Conservation (phyloP, 192 early-diverging fungal species). For the Coemansia sp. region DNA sequence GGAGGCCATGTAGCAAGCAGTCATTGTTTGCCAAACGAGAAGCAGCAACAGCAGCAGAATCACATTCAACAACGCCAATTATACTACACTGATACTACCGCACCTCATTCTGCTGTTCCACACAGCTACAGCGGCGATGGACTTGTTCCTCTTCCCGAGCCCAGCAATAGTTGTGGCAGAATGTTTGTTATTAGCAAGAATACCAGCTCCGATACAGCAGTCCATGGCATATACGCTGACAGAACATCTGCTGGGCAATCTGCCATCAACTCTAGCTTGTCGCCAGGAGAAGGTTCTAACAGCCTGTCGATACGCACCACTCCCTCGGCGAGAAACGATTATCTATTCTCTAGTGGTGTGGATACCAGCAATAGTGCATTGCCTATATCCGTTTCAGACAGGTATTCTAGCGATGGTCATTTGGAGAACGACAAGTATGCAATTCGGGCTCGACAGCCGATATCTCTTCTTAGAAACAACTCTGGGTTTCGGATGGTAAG, state of each 20-base stretch:
- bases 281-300: not conserved
- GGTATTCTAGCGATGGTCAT: not conserved
- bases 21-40: conserved; percentile 23
- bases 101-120: not conserved
- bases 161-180: conserved; percentile 5
- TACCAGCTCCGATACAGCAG: not conserved
- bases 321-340: not conserved
- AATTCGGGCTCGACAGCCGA: not conserved
- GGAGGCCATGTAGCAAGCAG: conserved; percentile 15
- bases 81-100: conserved; percentile 9
- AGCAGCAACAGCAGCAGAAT: conserved; percentile 37
- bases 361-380: conserved; percentile 4
- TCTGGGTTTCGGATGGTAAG: conserved; percentile 35
- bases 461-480: conserved; percentile 10
- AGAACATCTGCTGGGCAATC: not conserved
- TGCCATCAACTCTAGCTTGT: not conserved
- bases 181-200: conserved; percentile 14
- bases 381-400: not conserved
- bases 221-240: not conserved
- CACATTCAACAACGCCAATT: conserved; percentile 34
- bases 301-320: not conserved
- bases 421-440: not conserved
- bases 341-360: not conserved
- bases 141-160: conserved; percentile 8
- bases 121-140: conserved; percentile 7